phyloP scores from a whole-genome alignment of 306 rosid genomes.

The Potentilla sterilis region DNA sequence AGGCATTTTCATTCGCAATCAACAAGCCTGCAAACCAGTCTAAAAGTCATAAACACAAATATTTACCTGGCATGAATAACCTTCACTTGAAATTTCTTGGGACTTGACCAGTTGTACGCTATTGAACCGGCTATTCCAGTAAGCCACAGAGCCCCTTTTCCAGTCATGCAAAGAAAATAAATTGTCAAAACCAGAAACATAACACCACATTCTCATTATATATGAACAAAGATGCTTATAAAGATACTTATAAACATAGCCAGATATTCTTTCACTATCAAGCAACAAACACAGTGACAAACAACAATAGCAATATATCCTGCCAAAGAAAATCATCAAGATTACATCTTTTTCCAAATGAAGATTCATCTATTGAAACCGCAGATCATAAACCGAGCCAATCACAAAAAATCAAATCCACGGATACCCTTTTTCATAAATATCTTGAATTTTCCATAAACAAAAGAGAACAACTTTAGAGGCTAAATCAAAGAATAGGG shows the following conservation, averaged over 20 bases:
- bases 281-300: background rate
- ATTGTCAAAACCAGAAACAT: slow-evolving; percentile 8
- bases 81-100: slow-evolving; percentile 90
- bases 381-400: background rate
- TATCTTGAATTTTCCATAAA: background rate
- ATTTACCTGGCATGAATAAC: slow-evolving; percentile 87
- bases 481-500: background rate
- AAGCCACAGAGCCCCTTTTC: slow-evolving; percentile 76
- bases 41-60: background rate
- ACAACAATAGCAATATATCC: slow-evolving; percentile 5
- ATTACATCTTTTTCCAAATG: background rate
- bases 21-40: background rate
- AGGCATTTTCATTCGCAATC: background rate
- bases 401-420: background rate
- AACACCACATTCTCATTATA: background rate
- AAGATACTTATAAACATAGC: background rate
- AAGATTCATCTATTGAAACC: background rate
- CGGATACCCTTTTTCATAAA: no score
- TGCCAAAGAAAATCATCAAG: background rate
- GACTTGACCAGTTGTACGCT: slow-evolving; percentile 96
- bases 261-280: background rate
- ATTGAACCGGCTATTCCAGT: slow-evolving; percentile 83
- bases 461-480: background rate
- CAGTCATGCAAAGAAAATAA: background rate
- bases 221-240: background rate